A percentile compares a stretch with the other conserved stretches of the same genome.
Conservation (phyloP, 2,329 filamentous ascomycete species). For the Dactylellina sp. region DNA sequence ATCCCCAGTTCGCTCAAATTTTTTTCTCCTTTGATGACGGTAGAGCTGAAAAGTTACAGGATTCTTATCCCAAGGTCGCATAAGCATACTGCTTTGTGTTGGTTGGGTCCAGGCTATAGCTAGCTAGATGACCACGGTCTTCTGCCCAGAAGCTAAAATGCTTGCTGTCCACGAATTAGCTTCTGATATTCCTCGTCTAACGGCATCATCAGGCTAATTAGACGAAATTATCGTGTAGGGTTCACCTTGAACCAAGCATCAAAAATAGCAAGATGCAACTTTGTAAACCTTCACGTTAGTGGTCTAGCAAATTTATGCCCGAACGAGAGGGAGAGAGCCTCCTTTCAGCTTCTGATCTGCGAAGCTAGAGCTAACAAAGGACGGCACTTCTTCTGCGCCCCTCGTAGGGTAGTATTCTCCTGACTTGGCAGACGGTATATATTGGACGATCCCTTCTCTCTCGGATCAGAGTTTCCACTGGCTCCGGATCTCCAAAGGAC, state of each 20-base stretch:
- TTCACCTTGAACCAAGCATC: slow-evolving; percentile 19
- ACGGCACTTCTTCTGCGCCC: slow-evolving; percentile 6
- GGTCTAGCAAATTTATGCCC: slow-evolving; percentile 13
- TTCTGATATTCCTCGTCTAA: slow-evolving; percentile 19
- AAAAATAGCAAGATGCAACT: slow-evolving; percentile 55
- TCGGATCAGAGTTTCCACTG: slow-evolving; percentile 16
- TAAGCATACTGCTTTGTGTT: slow-evolving; percentile 45
- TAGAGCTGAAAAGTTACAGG: slow-evolving; percentile 14
- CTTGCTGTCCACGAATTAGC: slow-evolving; percentile 46
- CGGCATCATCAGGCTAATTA: slow-evolving; percentile 56
- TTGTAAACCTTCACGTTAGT: slow-evolving; percentile 16
- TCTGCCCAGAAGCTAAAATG: slow-evolving; percentile 38
- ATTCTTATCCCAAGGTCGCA: slow-evolving; percentile 36
- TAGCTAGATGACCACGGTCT: slow-evolving; percentile 16
- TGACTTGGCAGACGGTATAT: slow-evolving; percentile 55
- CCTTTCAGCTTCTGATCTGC: slow-evolving; percentile 38
- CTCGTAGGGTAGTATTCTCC: slow-evolving; percentile 42
- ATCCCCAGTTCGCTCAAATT: slow-evolving; percentile 24
- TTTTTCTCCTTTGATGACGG: slow-evolving; percentile 31
- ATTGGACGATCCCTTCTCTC: slow-evolving; percentile 47
- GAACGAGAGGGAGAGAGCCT: neutral
- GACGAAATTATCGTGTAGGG: slow-evolving; percentile 41
- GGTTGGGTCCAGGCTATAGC: slow-evolving; percentile 19
- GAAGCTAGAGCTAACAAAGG: slow-evolving; percentile 11
- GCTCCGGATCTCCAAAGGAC: slow-evolving; percentile 29